phyloP scores from a whole-genome alignment of 1,139 yeast genomes.

The Scheffersomyces parashehatae region DNA sequence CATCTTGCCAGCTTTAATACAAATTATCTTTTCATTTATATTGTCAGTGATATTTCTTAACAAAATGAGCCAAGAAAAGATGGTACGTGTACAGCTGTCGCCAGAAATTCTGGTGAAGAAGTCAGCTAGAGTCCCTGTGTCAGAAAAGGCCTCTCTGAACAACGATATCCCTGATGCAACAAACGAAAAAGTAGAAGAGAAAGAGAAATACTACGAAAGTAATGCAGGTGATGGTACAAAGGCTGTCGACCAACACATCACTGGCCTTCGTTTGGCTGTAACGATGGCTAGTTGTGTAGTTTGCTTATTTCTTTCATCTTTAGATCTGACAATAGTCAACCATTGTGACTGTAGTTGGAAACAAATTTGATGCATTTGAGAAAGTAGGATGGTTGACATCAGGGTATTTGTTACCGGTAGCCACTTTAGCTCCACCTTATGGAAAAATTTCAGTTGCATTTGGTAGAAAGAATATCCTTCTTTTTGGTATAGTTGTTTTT shows the following conservation, averaged over 20 bases:
- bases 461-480: constrained; percentile 14
- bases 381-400: constrained; percentile 17
- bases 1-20: too few relatives aligned
- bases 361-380: constrained; percentile 11
- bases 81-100: too few relatives aligned
- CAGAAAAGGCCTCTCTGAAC: too few relatives aligned
- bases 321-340: constrained; percentile 18
- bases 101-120: too few relatives aligned
- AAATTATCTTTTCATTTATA: too few relatives aligned
- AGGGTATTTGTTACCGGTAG: constrained; percentile 15
- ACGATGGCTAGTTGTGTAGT: constrained; percentile 10
- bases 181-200: not conserved
- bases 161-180: too few relatives aligned
- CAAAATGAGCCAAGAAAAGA: too few relatives aligned
- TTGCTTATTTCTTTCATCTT: constrained; percentile 12
- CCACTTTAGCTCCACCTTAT: constrained; percentile 15
- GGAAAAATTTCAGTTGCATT: constrained; percentile 17
- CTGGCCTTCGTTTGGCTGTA: constrained; percentile 8
- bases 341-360: constrained; percentile 12
- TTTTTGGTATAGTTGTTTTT: constrained; percentile 12
- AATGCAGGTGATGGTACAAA: constrained; percentile 18
- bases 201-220: constrained; percentile 7
- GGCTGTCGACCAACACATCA: constrained; percentile 13
- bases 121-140: too few relatives aligned
- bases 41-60: too few relatives aligned